Conservation (phyloP, 164 flowering plant genomes). For the Vitis rotundifolia region DNA sequence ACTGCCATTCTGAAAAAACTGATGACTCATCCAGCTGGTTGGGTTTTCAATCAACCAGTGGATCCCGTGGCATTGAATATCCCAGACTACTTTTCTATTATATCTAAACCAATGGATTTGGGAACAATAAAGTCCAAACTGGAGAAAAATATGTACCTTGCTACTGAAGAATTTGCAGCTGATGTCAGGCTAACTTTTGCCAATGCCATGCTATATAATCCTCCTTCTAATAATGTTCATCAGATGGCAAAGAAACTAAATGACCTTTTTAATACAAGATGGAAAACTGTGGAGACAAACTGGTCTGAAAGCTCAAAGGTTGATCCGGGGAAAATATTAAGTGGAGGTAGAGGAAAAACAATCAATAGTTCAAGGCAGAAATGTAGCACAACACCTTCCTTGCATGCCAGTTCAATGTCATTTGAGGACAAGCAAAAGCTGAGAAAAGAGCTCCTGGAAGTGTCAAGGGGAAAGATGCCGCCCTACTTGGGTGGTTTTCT, state of each 20-base stretch:
- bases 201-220: slow-evolving; percentile 85
- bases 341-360: slow-evolving; percentile 9
- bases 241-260: slow-evolving; percentile 49
- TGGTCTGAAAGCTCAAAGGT: slow-evolving; percentile 23
- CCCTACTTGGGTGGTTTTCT: slow-evolving; percentile 17
- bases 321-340: slow-evolving; percentile 12
- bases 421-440: slow-evolving; percentile 39
- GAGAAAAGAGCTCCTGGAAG: slow-evolving; percentile 27
- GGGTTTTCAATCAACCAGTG: slow-evolving; percentile 68
- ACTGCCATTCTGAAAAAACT: slow-evolving; percentile 48
- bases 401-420: slow-evolving; percentile 21
- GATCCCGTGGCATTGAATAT: slow-evolving; percentile 64
- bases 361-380: slow-evolving; percentile 7
- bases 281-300: slow-evolving; percentile 54
- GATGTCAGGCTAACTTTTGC: slow-evolving; percentile 83
- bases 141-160: slow-evolving; percentile 40
- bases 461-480: slow-evolving; percentile 25
- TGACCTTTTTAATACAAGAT: slow-evolving; percentile 42
- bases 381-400: slow-evolving; percentile 14
- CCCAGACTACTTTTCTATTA: slow-evolving; percentile 77
- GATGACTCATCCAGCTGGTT: slow-evolving; percentile 48
- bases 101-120: slow-evolving; percentile 83
- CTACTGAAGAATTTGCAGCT: slow-evolving; percentile 60
- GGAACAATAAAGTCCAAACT: slow-evolving; percentile 74
- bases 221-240: slow-evolving; percentile 62